phyloP scores from a whole-genome alignment of 805 yeast species.

The Ogataea wickerhamii region DNA sequence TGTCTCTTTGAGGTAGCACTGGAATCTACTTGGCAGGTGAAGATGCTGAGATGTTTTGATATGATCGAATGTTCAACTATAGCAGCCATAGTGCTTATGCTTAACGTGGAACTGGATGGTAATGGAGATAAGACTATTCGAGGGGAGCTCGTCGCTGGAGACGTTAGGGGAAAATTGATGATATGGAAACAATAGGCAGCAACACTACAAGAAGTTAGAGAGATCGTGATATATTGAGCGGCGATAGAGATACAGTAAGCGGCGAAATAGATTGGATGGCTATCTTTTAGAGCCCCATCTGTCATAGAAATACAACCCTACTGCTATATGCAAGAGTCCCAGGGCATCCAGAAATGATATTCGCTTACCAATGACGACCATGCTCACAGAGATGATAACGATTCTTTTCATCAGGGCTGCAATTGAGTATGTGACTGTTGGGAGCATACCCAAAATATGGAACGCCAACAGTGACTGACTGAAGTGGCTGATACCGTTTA shows the following conservation, averaged over 20 bases:
- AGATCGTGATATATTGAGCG: too few relatives aligned
- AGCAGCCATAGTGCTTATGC: conserved; percentile 32
- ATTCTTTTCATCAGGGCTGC: conserved; percentile 87
- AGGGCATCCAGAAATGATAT: conserved; percentile 44
- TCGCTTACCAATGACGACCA: conserved; percentile 53
- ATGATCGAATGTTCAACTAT: conserved; percentile 22
- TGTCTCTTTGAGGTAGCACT: conserved; percentile 23
- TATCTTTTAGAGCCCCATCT: conserved; percentile 42
- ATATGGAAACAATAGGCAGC: conserved; percentile 38
- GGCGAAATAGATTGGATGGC: background rate
- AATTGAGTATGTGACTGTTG: conserved; percentile 82
- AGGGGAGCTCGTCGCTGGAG: conserved; percentile 50
- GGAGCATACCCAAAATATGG: conserved; percentile 72
- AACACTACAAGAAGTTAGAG: background rate
- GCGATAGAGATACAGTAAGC: too few relatives aligned
- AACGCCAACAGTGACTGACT: conserved; percentile 77
- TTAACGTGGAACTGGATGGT: conserved; percentile 30
- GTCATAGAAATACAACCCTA: conserved; percentile 62
- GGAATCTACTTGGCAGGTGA: conserved; percentile 20
- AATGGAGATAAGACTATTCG: conserved; percentile 31
- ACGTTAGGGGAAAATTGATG: conserved; percentile 48
- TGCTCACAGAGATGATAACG: conserved; percentile 76
- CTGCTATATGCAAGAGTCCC: conserved; percentile 49
- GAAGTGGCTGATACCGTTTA: conserved; percentile 77
- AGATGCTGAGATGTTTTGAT: conserved; percentile 21